Percentiles rank a stretch among this genome's conserved stretches.
Conservation (phyloP, 208 protist genomes). For the Acanthamoeba healyi region DNA sequence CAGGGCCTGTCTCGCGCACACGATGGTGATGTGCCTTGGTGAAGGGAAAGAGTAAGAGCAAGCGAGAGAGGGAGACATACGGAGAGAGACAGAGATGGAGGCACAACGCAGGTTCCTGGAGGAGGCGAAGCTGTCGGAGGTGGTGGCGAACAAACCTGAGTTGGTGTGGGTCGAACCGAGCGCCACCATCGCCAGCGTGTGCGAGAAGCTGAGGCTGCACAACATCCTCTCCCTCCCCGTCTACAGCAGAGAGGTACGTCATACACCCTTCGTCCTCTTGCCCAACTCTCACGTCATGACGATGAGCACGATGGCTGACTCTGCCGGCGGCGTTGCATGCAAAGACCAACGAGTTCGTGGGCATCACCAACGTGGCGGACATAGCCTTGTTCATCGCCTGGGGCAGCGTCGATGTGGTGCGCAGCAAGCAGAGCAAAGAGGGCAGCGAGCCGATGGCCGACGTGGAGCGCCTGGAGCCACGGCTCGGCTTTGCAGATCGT, state of each 20-base stretch:
- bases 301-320: neutral
- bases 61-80: too few species aligned
- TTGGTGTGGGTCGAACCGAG: neutral
- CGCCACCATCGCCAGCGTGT: neutral
- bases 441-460: neutral
- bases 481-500: neutral
- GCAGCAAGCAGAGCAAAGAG: neutral
- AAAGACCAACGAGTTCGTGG: neutral
- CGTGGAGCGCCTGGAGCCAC: neutral
- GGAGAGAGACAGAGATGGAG: neutral
- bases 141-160: neutral
- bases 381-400: neutral
- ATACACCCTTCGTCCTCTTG: neutral
- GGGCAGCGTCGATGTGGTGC: neutral
- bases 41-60: too few species aligned
- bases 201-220: neutral
- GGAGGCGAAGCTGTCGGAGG: neutral
- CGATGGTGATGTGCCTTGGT: too few species aligned
- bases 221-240: neutral
- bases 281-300: too few species aligned
- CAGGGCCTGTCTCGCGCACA: too few species aligned
- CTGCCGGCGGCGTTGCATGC: neutral
- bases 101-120: neutral
- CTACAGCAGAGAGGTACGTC: neutral
- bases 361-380: constrained; percentile 8